These are phyloP conservation scores for Pisolithus orientalis DNA, from an alignment of 768 basidiomycete genomes.

Conservation along the genomic window DNA sequence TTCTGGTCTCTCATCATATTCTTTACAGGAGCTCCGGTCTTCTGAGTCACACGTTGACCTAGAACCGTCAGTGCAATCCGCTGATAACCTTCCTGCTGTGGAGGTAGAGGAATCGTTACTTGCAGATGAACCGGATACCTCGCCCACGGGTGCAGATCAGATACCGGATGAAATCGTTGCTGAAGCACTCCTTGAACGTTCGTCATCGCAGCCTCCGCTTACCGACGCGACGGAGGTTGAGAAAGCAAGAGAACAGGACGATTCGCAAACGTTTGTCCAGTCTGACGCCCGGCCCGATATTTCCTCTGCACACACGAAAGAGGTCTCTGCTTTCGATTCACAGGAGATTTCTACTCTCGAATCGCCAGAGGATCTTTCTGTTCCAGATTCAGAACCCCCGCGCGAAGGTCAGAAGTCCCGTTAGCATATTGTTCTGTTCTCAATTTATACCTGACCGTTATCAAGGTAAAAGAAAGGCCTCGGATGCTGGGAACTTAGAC, in stretches of 20 bases:
- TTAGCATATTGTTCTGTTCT: no score
- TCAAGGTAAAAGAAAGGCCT: slow-evolving; percentile 22
- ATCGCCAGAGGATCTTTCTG: slow-evolving; percentile 8
- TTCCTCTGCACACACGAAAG: slow-evolving; percentile 11
- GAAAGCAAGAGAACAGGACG: slow-evolving; percentile 5
- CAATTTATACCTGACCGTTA: background rate
- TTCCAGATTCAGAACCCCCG: slow-evolving; percentile 3
- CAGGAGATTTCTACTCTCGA: slow-evolving; percentile 6
- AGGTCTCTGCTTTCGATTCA: slow-evolving; percentile 7
- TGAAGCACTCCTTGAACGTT: slow-evolving; percentile 5
- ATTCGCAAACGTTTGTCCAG: background rate
- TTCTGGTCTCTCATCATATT: background rate
- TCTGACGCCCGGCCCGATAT: background rate
- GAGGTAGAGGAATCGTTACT: background rate
- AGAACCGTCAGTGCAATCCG: slow-evolving; percentile 5
- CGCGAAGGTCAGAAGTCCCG: slow-evolving; percentile 17
- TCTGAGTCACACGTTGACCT: slow-evolving; percentile 7
- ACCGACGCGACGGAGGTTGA: slow-evolving; percentile 7
- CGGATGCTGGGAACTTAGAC: slow-evolving; percentile 18
- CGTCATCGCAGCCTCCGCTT: slow-evolving; percentile 1
- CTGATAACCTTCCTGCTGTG: background rate
- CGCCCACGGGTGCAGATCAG: background rate
- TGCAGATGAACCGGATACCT: background rate
- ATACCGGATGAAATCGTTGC: background rate
- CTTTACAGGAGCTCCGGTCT: background rate